Conservation (phyloP, 2,329 filamentous ascomycete genomes). For the Exophiala calicioides region DNA sequence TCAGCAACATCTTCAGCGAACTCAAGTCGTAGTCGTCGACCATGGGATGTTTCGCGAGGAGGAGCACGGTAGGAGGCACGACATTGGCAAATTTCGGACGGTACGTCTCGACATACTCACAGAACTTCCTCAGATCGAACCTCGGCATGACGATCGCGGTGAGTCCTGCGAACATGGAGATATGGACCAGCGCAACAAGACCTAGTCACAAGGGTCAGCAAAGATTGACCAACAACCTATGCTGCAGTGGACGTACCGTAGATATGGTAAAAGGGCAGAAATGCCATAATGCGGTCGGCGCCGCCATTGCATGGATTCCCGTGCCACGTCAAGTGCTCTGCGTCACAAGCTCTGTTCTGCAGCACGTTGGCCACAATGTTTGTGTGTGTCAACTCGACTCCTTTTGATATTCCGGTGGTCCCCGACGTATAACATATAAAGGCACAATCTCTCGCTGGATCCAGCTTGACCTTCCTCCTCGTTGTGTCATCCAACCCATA, state of each 20-base stretch:
- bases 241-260: conserved; percentile 61
- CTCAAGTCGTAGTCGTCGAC: conserved; percentile 79
- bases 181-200: conserved; percentile 70
- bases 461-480: conserved; percentile 62
- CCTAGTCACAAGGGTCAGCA: conserved; percentile 34
- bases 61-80: conserved; percentile 78
- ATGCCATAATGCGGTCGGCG: conserved; percentile 71
- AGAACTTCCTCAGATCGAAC: conserved; percentile 79
- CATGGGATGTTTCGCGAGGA: conserved; percentile 73
- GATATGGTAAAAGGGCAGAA: conserved; percentile 88
- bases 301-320: conserved; percentile 61
- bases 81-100: conserved; percentile 75
- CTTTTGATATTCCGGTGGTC: conserved; percentile 74
- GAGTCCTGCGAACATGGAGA: conserved; percentile 64
- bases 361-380: conserved; percentile 5
- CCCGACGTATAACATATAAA: conserved; percentile 78
- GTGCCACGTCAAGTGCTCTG: conserved; percentile 56
- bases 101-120: conserved; percentile 70
- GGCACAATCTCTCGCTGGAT: conserved; percentile 70
- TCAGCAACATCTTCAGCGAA: conserved; percentile 79
- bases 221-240: neutral
- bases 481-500: too few relatives aligned
- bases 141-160: conserved; percentile 70
- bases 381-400: conserved; percentile 5
- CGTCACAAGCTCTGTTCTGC: conserved; percentile 55